phyloP scores from a whole-genome alignment of 345 rosid genomes.

The Syzygium aqueum region DNA sequence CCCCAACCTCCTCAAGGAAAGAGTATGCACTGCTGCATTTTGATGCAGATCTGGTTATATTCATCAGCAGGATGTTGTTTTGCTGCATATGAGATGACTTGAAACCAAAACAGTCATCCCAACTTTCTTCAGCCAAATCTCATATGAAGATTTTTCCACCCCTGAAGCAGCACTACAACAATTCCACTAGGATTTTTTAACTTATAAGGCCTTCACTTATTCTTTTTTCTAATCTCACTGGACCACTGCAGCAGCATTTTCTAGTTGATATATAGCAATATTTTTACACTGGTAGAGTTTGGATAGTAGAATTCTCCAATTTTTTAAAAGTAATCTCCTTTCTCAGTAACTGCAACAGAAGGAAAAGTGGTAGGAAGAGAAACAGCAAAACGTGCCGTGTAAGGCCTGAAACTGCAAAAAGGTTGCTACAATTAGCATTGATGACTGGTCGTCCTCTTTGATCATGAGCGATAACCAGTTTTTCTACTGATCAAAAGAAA shows the following conservation, averaged over 20 bases:
- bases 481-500: neutral
- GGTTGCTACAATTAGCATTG: neutral
- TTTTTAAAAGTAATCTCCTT: neutral
- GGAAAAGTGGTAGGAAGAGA: neutral
- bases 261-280: neutral
- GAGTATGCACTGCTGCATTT: neutral
- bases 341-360: neutral
- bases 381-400: neutral
- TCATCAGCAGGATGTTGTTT: neutral
- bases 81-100: neutral
- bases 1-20: neutral
- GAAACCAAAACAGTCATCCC: neutral
- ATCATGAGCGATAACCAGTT: neutral
- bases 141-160: neutral
- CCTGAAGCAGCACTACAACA: neutral
- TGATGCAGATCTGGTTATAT: neutral
- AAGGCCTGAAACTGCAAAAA: neutral
- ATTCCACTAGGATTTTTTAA: neutral
- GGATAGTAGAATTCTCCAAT: neutral
- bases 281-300: neutral
- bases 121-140: neutral
- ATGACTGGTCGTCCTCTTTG: neutral
- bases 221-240: neutral
- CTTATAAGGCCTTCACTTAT: neutral
- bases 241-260: neutral